phyloP scores from a whole-genome alignment of 441 rosid species.

The Brassica balearica region DNA sequence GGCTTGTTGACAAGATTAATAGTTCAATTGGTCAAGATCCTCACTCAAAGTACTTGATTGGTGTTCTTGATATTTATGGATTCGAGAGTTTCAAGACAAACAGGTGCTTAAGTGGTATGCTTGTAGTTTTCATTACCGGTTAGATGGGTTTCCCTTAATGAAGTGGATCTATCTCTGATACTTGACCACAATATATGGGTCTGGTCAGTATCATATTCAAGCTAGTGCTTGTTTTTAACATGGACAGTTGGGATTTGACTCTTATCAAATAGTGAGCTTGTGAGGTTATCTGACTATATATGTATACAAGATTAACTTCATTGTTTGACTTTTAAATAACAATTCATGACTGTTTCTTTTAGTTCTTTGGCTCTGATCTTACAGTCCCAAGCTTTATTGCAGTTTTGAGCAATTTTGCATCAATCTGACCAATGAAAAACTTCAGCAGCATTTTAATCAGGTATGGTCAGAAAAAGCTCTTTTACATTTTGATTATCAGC shows the following conservation, averaged over 20 bases:
- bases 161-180: conserved; percentile 2
- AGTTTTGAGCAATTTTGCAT: conserved; percentile 93
- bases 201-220: conserved; percentile 27
- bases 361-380: conserved; percentile 33
- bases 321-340: conserved; percentile 15
- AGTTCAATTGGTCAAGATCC: conserved; percentile 94
- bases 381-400: conserved; percentile 19
- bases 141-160: conserved; percentile 36
- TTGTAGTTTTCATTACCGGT: conserved; percentile 49
- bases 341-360: conserved; percentile 25
- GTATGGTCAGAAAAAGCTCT: conserved; percentile 46
- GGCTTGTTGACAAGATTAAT: conserved; percentile 93
- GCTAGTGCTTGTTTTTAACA: conserved; percentile 29
- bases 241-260: background rate
- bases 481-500: conserved; percentile 3
- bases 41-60: conserved; percentile 81
- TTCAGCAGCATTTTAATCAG: conserved; percentile 94
- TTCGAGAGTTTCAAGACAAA: conserved; percentile 99
- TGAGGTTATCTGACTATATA: conserved; percentile 22
- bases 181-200: conserved; percentile 20
- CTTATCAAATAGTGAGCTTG: conserved; percentile 11
- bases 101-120: conserved; percentile 91
- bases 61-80: conserved; percentile 97
- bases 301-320: conserved; percentile 56
- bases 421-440: conserved; percentile 92